Evolutionary conservation across 164 flowering plant genomes (phyloP).

Genomic region (Piper betle): DNA sequence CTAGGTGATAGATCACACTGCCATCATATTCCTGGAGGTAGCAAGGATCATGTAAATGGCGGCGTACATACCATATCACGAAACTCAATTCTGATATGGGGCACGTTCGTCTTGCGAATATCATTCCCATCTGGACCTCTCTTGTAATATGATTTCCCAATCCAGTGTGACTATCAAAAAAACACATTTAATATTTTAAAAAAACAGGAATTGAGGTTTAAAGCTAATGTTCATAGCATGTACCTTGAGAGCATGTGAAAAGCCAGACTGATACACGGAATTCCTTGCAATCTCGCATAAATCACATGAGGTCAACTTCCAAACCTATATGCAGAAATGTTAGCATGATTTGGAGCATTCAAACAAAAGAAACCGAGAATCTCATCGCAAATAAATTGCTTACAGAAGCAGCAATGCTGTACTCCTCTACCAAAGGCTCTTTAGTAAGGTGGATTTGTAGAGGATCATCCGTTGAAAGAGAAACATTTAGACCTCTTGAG

Average conservation of each 20-base stretch:
- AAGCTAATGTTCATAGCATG: no score
- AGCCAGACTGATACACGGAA: slow-evolving; percentile 91
- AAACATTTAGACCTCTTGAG: slow-evolving; percentile 86
- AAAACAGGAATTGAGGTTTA: no score
- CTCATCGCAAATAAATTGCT: slow-evolving; percentile 14
- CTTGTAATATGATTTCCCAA: slow-evolving; percentile 73
- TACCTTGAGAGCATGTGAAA: slow-evolving; percentile 94
- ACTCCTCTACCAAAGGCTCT: slow-evolving; percentile 95
- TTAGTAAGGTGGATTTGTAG: slow-evolving; percentile 94
- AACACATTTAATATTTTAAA: no score
- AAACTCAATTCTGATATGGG: slow-evolving; percentile 86
- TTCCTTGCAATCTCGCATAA: slow-evolving; percentile 95
- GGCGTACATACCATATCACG: slow-evolving; percentile 58
- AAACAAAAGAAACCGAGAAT: background rate
- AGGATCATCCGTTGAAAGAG: slow-evolving; percentile 97
- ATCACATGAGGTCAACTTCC: slow-evolving; percentile 93
- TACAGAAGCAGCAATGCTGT: slow-evolving; percentile 97
- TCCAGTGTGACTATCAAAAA: slow-evolving; percentile 75
- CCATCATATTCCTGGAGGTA: no score
- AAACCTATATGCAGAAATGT: slow-evolving; percentile 44
- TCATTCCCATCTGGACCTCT: slow-evolving; percentile 96
- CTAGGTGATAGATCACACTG: no score
- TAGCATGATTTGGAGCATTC: background rate
- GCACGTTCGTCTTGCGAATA: slow-evolving; percentile 91
- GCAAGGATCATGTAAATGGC: no score